phyloP scores from a whole-genome alignment of 2,329 filamentous ascomycete genomes.

The Aspergillus quadrilineatus region DNA sequence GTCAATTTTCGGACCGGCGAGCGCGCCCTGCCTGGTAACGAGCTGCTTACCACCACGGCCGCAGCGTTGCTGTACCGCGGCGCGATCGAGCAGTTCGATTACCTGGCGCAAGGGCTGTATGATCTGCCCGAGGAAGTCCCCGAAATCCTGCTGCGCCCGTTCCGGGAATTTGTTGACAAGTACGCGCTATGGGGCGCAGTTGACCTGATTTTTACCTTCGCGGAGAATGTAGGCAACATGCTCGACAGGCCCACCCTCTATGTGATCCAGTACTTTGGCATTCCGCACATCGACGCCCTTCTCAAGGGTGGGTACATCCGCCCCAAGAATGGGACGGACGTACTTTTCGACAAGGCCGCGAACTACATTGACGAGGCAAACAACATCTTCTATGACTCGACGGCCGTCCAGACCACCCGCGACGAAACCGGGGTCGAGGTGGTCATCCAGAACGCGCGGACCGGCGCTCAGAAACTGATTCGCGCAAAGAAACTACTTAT shows the following conservation, averaged over 20 bases:
- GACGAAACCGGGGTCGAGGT: constrained; percentile 24
- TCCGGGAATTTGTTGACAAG: constrained; percentile 20
- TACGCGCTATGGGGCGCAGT: constrained; percentile 11
- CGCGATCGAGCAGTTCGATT: constrained; percentile 15
- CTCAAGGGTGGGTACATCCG: constrained; percentile 20
- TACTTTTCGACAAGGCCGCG: constrained; percentile 18
- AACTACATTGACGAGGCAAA: constrained; percentile 25
- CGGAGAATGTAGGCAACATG: constrained; percentile 15
- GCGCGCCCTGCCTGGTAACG: constrained; percentile 14
- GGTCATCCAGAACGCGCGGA: constrained; percentile 23
- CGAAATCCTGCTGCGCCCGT: constrained; percentile 18
- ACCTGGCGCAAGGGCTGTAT: constrained; percentile 21
- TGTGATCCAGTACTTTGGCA: constrained; percentile 14
- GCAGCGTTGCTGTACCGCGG: constrained; percentile 10
- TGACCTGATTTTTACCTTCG: constrained; percentile 10
- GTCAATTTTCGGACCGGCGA: constrained; percentile 31
- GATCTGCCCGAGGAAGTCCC: constrained; percentile 40
- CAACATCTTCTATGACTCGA: constrained; percentile 28
- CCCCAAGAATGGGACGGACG: constrained; percentile 19
- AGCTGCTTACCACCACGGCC: neutral
- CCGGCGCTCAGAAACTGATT: constrained; percentile 29
- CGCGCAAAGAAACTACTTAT: constrained; percentile 39
- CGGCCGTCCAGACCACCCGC: constrained; percentile 23
- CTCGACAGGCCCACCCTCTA: constrained; percentile 14
- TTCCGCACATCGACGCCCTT: constrained; percentile 19